Evolutionary conservation across 108 stramenopile genomes (phyloP), one percentile per base, ranked within the genome.

Genomic region (Fragilariopsis cylindrus): DNA sequence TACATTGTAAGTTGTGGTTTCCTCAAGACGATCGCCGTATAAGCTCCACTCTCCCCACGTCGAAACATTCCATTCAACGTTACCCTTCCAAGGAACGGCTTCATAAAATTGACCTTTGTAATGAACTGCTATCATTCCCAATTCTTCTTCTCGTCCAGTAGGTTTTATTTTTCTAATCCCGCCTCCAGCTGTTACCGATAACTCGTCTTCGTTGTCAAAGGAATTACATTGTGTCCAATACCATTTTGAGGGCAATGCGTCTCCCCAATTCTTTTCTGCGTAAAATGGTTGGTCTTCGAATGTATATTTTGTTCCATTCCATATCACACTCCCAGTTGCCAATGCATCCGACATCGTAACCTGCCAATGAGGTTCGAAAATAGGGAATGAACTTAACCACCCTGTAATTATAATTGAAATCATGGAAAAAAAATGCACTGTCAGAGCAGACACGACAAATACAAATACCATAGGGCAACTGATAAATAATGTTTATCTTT

Each of bases 351-450:
- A 87, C 81, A 93, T 74, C 5, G 91, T 92, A 3, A 96, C 89
- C 82, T 96, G 95, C 92, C 92, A 96, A 69, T 96, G 95, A 12
- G 95, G 95, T 66, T 93, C 92, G 76, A 96, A 93, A 12, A 96
- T 87, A 19, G 85, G 71, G 66, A 76, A 91, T 5, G 75, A 80
- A 45, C 90, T 90, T 60, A 94, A 57, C 92, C 92, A 78, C 40
- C 77, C 75, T 30, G 30, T 30, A 30, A 30, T 30, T 15, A n/a
- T n/a, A 2, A n/a, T 54, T 2, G 53, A 54, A n/a, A 54, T n/a
- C 53, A 1, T 15, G n/a, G 21, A 13, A 30, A 30, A 30, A 30
- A 30, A 30, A 30, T 30, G 30, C 30, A 30, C 30, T 30, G 30
- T 30, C 30, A 30, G 30, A 30, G 30, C 30, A 30, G 30, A 30